Evolutionary conservation across 441 rosid species (phyloP).

Genomic region (Erysimum pusillum): DNA sequence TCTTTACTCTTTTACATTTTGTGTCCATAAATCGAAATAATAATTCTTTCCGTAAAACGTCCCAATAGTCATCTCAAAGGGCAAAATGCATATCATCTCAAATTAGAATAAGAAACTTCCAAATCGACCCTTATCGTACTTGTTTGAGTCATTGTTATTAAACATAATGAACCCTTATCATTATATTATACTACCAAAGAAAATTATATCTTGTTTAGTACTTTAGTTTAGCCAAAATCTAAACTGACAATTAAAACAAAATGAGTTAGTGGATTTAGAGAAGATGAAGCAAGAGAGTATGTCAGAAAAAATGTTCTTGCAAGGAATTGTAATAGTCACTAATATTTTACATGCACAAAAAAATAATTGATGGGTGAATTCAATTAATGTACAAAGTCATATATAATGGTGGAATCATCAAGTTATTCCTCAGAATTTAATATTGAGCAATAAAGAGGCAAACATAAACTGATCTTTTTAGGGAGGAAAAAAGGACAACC

Average conservation of each 20-base stretch:
- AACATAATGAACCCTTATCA: not conserved
- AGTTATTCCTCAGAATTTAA: slow-evolving; percentile 16
- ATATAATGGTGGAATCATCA: not conserved
- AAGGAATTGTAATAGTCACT: slow-evolving; percentile 17
- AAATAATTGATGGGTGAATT: not conserved
- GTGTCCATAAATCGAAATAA: slow-evolving; percentile 6
- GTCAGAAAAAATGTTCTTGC: not conserved
- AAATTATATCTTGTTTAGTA: not conserved
- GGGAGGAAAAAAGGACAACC: slow-evolving; percentile 37
- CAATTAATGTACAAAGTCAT: not conserved
- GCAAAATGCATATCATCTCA: slow-evolving; percentile 18
- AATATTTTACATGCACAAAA: slow-evolving; percentile 3
- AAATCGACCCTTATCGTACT: not conserved
- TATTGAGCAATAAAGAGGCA: slow-evolving; percentile 3
- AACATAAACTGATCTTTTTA: slow-evolving; percentile 25
- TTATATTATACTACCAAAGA: not conserved
- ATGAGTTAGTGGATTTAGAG: not conserved
- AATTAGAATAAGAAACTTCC: slow-evolving; percentile 1
- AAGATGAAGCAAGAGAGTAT: not conserved
- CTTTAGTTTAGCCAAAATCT: slow-evolving; percentile 11
- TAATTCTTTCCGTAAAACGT: slow-evolving; percentile 1
- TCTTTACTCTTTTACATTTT: slow-evolving; percentile 4
- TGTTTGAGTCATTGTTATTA: slow-evolving; percentile 17
- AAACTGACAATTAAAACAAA: not conserved
- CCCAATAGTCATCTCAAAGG: slow-evolving; percentile 42